phyloP scores from a whole-genome alignment of 352 stramenopile genomes.

The Phytopythium vexans region DNA sequence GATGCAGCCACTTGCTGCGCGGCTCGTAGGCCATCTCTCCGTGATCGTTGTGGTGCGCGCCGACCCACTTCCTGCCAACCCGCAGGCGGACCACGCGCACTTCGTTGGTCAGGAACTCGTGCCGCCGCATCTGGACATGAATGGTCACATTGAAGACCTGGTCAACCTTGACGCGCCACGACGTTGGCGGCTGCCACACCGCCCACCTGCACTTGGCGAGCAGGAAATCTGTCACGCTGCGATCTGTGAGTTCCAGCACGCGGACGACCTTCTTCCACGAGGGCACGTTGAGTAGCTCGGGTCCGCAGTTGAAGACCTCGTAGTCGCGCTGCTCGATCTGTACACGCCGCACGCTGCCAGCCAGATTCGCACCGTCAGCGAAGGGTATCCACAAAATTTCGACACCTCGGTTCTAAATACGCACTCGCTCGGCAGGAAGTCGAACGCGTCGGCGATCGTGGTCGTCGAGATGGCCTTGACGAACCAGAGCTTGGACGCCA shows the following conservation, averaged over 20 bases:
- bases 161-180: conserved; percentile 63
- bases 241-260: conserved; percentile 32
- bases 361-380: background rate
- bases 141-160: conserved; percentile 63
- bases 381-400: background rate
- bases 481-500: conserved; percentile 55
- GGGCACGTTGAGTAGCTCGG: conserved; percentile 42
- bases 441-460: conserved; percentile 46
- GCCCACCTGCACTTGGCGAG: conserved; percentile 41
- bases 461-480: conserved; percentile 64
- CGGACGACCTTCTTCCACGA: conserved; percentile 29
- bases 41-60: conserved; percentile 55
- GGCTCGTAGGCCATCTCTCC: conserved; percentile 17
- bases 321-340: conserved; percentile 53
- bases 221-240: conserved; percentile 28
- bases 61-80: conserved; percentile 63
- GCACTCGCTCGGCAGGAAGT: conserved; percentile 48
- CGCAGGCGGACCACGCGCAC: conserved; percentile 50
- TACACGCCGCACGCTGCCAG: conserved; percentile 40
- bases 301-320: conserved; percentile 47
- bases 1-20: conserved; percentile 56
- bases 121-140: conserved; percentile 29
- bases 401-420: conserved; percentile 2
- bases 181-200: conserved; percentile 53
- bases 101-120: conserved; percentile 55